Evolutionary conservation across 352 stramenopile species (phyloP), one percentile per base, ranked within the genome.

Genomic region (Globisporangium polare): DNA sequence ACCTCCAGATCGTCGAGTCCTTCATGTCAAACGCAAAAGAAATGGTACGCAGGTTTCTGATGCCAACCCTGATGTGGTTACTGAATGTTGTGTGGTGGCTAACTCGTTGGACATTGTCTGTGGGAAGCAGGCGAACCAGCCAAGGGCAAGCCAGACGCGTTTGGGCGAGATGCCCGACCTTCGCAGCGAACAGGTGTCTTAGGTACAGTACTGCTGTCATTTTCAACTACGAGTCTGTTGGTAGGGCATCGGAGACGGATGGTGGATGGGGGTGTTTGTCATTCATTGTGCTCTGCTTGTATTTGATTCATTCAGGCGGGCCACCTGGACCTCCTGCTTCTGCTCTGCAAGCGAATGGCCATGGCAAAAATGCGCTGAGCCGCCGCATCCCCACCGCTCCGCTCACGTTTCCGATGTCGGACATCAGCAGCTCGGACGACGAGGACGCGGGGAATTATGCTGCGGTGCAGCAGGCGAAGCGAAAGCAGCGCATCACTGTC

Each of bases 351-450:
- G 20, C 31, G 35, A 61, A 27, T 3, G 33, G 45, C 7, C 46
- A 39, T 15, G 43, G 26, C 12, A 43, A 27, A 31, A 37, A 54
- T 2, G 49, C 27, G 9, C 26, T 53, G 60, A 60, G 45, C 17
- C 45, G 46, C 13, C 53, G 35, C 13, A 55, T 54, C 51, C 59
- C 61, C 15, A 37, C 15, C 13, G 61, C 43, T 33, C 37, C 53
- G 22, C 18, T 59, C 17, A 20, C 41, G 26, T 63, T 67, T 7
- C 26, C 53, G 31, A 47, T 67, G 62, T 67, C 62, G 13, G 62
- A 67, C 29, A 53, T 67, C 29, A 67, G 62, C 49, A 63, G 35
- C 18, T 67, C 62, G 22, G 62, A 61, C 22, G 61, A 67, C 17
- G 45, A 62, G 26, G 62, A 63, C 35, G 22, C 45, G 31, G 46